Percentiles rank a stretch among this genome's conserved stretches.
Evolutionary conservation across 2,329 filamentous ascomycete species (phyloP).

Genomic region (Nigrospora sphaerica): DNA sequence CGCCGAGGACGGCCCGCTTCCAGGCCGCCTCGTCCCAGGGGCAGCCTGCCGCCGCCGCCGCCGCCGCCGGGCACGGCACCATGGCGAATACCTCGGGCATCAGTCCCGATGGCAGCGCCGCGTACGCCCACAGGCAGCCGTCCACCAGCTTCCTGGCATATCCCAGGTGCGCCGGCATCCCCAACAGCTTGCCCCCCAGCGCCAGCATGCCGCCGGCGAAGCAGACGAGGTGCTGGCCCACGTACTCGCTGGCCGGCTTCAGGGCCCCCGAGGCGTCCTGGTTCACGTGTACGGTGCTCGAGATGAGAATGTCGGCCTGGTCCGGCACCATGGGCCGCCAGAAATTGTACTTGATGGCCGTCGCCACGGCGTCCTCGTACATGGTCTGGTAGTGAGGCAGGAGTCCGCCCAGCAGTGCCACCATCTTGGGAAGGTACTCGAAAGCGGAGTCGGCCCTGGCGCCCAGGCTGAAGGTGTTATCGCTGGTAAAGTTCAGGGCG

Average conservation of each 20-base stretch:
- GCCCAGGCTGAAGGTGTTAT: conserved; percentile 25
- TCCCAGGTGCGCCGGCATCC: conserved; percentile 31
- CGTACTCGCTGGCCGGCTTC: conserved; percentile 22
- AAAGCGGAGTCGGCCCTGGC: conserved; percentile 33
- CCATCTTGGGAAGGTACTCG: conserved; percentile 45
- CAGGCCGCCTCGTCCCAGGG: conserved; percentile 18
- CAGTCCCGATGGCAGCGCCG: conserved; percentile 37
- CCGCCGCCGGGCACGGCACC: conserved; percentile 13
- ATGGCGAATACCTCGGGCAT: conserved; percentile 44
- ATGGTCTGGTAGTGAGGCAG: conserved; percentile 50
- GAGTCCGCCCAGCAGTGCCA: conserved; percentile 49
- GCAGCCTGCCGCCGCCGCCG: conserved; percentile 18
- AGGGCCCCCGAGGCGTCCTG: conserved; percentile 4
- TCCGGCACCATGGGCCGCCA: conserved; percentile 57
- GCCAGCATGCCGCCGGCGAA: conserved; percentile 45
- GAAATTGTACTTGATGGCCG: conserved; percentile 52
- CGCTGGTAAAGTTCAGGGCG: conserved; percentile 33
- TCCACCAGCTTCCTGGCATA: conserved; percentile 36
- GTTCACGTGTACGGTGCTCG: conserved; percentile 32
- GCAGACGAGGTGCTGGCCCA: conserved; percentile 40
- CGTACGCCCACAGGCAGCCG: conserved; percentile 45
- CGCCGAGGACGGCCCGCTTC: conserved; percentile 14
- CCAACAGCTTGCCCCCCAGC: conserved; percentile 37
- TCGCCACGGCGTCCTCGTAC: conserved; percentile 55
- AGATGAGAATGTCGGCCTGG: conserved; percentile 51